Percentiles rank a stretch among this genome's conserved stretches.
These are phyloP conservation scores for Lantana camara DNA, from an alignment of 257 asterid genomes.

Conservation along the genomic window DNA sequence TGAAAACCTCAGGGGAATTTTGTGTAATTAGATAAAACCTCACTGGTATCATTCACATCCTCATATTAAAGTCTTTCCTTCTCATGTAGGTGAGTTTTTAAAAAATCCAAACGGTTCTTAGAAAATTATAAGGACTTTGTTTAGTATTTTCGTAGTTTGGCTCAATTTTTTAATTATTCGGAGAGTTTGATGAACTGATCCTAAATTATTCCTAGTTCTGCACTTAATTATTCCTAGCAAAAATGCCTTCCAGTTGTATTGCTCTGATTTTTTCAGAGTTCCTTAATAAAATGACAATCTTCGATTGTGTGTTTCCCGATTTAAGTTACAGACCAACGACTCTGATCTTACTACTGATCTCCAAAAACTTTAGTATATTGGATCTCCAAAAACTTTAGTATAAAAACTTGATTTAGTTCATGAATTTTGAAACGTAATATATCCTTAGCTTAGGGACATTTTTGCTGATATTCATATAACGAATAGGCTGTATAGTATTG, in stretches of 20 bases:
- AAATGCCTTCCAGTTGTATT: conserved; percentile 14
- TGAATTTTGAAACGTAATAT: too few species aligned
- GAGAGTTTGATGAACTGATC: too few species aligned
- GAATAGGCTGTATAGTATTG: too few species aligned
- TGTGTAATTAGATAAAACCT: too few species aligned
- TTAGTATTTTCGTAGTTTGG: not conserved
- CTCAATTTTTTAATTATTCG: not conserved
- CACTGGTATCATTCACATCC: conserved; percentile 99
- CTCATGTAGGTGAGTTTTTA: conserved; percentile 88
- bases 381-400: too few species aligned
- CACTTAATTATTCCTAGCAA: too few species aligned
- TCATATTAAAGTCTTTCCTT: conserved; percentile 97
- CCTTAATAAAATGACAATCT: not conserved
- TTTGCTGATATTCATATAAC: too few species aligned
- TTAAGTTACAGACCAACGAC: not conserved
- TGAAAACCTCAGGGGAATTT: too few species aligned
- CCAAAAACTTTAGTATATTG: not conserved
- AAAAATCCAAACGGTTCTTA: not conserved
- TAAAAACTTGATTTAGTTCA: not conserved
- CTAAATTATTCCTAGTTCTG: too few species aligned
- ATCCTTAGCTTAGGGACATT: too few species aligned
- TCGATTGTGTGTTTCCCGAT: not conserved
- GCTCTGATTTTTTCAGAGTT: conserved; percentile 3
- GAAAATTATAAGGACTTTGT: not conserved
- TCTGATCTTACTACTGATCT: not conserved